These are phyloP conservation scores for Exsudoporus frostii DNA, from an alignment of 768 basidiomycete genomes.

Conservation along the genomic window DNA sequence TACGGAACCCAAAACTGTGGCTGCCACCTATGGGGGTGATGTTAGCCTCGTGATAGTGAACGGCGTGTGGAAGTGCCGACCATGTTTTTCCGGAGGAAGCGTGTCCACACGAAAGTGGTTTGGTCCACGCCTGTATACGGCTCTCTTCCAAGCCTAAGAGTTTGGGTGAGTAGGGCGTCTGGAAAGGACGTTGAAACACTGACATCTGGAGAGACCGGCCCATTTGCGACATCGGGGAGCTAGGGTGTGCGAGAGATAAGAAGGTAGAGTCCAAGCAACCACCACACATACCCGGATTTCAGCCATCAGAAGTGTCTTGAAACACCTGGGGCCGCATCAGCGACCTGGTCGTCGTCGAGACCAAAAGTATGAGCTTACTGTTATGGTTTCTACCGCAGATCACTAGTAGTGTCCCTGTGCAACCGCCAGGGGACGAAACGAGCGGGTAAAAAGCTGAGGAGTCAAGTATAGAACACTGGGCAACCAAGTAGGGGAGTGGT, in stretches of 20 bases:
- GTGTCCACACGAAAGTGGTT: slow-evolving; percentile 56
- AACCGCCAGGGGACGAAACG: neutral
- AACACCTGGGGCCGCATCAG: slow-evolving; percentile 4
- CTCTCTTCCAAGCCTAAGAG: slow-evolving; percentile 58
- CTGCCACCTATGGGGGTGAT: slow-evolving; percentile 41
- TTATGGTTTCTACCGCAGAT: neutral
- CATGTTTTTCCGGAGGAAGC: slow-evolving; percentile 55
- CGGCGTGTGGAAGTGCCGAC: slow-evolving; percentile 32
- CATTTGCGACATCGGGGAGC: slow-evolving; percentile 3
- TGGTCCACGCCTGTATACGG: slow-evolving; percentile 59
- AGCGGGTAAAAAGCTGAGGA: neutral
- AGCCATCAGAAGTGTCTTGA: slow-evolving; percentile 8
- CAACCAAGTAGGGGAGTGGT: neutral
- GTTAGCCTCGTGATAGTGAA: neutral
- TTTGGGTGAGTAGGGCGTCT: neutral
- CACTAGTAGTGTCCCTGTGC: neutral
- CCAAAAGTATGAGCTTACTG: slow-evolving; percentile 1
- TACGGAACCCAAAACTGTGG: slow-evolving; percentile 60
- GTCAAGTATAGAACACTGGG: no score
- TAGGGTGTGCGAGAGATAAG: slow-evolving; percentile 4
- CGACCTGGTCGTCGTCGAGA: neutral
- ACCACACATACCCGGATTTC: slow-evolving; percentile 12
- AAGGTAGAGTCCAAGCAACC: neutral
- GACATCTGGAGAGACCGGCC: slow-evolving; percentile 25
- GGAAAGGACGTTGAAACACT: slow-evolving; percentile 5